Percentiles rank a stretch among this genome's conserved stretches.
These are phyloP conservation scores for Brettanomyces naardenensis DNA, from an alignment of 805 yeast species.

Conservation along the genomic window DNA sequence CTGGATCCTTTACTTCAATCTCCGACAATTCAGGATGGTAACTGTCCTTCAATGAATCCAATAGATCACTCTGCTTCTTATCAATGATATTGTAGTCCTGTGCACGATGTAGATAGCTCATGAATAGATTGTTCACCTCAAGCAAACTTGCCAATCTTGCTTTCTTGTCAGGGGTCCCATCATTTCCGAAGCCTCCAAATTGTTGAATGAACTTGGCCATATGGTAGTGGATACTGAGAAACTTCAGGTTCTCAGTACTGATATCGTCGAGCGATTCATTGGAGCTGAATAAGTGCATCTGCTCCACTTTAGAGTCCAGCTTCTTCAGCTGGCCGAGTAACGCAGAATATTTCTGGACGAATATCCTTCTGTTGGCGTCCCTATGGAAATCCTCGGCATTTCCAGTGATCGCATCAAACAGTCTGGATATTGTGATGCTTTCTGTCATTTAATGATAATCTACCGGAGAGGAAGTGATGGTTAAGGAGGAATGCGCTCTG, in stretches of 20 bases:
- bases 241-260: conserved; percentile 53
- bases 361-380: conserved; percentile 3
- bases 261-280: conserved; percentile 71
- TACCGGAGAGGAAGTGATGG: too few species aligned
- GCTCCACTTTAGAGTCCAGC: conserved; percentile 29
- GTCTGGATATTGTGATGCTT: not conserved
- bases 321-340: conserved; percentile 6
- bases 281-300: conserved; percentile 55
- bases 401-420: not conserved
- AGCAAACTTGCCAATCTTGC: conserved; percentile 28
- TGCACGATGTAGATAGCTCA: conserved; percentile 38
- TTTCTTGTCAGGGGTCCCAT: conserved; percentile 6
- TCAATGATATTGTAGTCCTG: conserved; percentile 37
- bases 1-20: conserved; percentile 23
- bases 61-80: conserved; percentile 27
- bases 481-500: too few species aligned
- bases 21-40: conserved; percentile 36
- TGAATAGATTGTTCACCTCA: conserved; percentile 34
- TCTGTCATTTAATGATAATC: not conserved
- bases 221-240: conserved; percentile 50
- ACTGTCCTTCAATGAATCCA: conserved; percentile 32
- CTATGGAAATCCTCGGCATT: not conserved
- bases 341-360: not conserved
- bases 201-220: conserved; percentile 36
- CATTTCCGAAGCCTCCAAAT: conserved; percentile 18